Evolutionary conservation across 2,329 filamentous ascomycete genomes (phyloP), one percentile per base, ranked within the genome.

Genomic region (Fusarium nurragi): DNA sequence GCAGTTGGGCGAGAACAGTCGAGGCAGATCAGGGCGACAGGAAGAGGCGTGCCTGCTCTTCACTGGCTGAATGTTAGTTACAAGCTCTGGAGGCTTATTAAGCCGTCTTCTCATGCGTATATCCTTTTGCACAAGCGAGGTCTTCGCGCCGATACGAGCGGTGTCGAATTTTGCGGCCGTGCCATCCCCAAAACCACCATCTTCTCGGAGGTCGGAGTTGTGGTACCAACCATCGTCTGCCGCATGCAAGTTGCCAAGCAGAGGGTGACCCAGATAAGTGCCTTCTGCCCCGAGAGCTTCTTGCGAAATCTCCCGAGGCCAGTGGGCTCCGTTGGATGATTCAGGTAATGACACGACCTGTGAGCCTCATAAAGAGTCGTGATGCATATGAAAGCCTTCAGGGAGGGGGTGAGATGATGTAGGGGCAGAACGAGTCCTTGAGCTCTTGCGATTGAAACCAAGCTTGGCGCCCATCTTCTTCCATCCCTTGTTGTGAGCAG

Each of bases 381-480:
- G 63, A 25, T 77, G 73, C 68, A 73, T 74, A 47, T 71, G 66
- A 37, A 74, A 55, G 56, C 81, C 76, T 64, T 67, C 73, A 19
- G 79, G 70, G 12, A 75, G 75, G 4, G 55, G 55, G 41, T 80
- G 80, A 16, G 81, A 80, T n/a, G 83, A 80, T 41, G 78, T 81
- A 4, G 79, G 74, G 2, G 78, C 77, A 22, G 77, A 77, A 25
- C 80, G 76, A 23, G 81, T 80, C 46, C 77, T 79, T 26, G 78
- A 78, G 60, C 75, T 78, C 73, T 85, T 88, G 70, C 82, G 82
- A 50, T 81, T 82, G 55, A 88, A 80, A 4, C 87, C 86, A 5
- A 89, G 76, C 67, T 86, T 88, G 8, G 84, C 85, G 18, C 86
- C 83, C 71, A 89, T 83, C 71, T 86, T 88, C 76, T 88, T 89